Evolutionary conservation across 2,329 filamentous ascomycete genomes (phyloP), one percentile per base, ranked within the genome.

Genomic region (Fusarium haematococcum): DNA sequence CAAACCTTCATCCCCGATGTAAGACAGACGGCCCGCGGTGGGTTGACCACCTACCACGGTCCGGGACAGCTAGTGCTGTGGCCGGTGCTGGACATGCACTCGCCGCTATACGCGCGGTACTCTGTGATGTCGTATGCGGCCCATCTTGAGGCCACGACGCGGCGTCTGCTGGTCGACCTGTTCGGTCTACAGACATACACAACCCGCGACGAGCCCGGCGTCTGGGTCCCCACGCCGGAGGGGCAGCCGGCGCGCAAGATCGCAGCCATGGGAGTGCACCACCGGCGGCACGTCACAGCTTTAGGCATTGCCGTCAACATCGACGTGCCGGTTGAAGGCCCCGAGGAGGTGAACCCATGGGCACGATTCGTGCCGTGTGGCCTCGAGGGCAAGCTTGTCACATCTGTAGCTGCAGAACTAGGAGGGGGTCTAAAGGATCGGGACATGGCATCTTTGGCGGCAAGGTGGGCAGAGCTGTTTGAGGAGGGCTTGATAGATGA

Each of bases 31-130:
- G 89, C 91, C n/a, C 91, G 97, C 64, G 97, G 97, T 70, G 97
- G 97, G 0, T 91, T 97, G 75, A 95, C 94, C 0, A 98, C 97
- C 4, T 98, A 98, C 85, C 97, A 99, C 81, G 97, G 96, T 0
- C 97, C 96, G 0, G 96, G 96, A 0, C 97, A 99, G 82, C 85
- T 97, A 58, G 94, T 98, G 39, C 91, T 95, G n/a, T 99, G 97
- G 86, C 95, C 96, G 4, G 90, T 98, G 60, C 82, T 97, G n/a
- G 95, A 98, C 81, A 88, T 98, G 66, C 90, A 90, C 64, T 87
- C 89, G 8, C 79, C 82, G 0, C 74, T 83, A 13, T 89, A 95
- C 74, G 84, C 85, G 0, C 85, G 79, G 54, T 86, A 97, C 23
- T 91, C 89, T 6, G 92, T 97, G 14, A 87, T 94, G 20, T 90